Evolutionary conservation across 805 yeast genomes (phyloP).

Genomic region (Candida vaughaniae): DNA sequence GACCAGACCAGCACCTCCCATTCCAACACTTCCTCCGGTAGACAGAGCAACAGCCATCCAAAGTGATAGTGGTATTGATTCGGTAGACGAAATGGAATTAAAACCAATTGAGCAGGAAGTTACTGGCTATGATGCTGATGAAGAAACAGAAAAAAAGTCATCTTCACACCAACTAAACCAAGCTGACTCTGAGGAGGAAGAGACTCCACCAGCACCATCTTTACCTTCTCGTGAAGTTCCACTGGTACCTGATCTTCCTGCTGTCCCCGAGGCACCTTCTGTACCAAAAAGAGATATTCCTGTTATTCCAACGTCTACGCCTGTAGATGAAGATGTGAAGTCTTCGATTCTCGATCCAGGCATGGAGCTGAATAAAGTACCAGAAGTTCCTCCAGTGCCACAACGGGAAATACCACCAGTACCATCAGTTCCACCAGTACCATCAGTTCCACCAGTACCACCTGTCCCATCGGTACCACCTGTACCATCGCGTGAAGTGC

Average conservation of each 20-base stretch:
- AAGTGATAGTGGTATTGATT: constrained; percentile 12
- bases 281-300: neutral
- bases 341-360: neutral
- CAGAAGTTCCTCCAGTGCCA: neutral
- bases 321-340: neutral
- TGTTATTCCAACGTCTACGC: constrained; percentile 1
- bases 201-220: neutral
- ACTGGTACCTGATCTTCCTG: constrained; percentile 5
- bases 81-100: constrained; percentile 3
- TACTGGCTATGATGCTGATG: constrained; percentile 75
- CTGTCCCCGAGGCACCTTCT: neutral
- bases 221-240: constrained; percentile 20
- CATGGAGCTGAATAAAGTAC: neutral
- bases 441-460: constrained; percentile 11
- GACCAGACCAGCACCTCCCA: constrained; percentile 3
- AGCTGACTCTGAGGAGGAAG: neutral
- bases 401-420: constrained; percentile 6
- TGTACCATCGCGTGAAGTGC: constrained; percentile 3
- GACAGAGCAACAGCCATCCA: constrained; percentile 4
- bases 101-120: constrained; percentile 11
- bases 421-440: constrained; percentile 7
- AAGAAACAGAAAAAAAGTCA: constrained; percentile 30
- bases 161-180: constrained; percentile 16
- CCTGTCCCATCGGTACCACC: constrained; percentile 7
- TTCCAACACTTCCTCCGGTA: constrained; percentile 6